Percentiles rank a stretch among this genome's conserved stretches.
Evolutionary conservation across 768 basidiomycete species (phyloP).

Genomic region (Megacollybia marginata): DNA sequence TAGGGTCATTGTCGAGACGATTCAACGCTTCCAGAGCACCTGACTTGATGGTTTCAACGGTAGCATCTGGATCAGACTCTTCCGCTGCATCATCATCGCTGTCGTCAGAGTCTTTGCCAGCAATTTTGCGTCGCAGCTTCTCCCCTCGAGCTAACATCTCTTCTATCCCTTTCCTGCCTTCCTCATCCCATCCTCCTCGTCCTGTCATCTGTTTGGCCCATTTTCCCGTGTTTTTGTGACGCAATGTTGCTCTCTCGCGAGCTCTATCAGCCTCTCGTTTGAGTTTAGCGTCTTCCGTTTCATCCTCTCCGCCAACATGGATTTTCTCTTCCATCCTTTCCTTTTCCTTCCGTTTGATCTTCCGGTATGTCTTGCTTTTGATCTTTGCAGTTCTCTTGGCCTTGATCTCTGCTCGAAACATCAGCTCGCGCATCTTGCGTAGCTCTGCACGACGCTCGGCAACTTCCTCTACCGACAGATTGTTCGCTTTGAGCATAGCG

Average conservation of each 20-base stretch:
- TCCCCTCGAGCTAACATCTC: slow-evolving; percentile 86
- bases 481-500: slow-evolving; percentile 63
- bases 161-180: slow-evolving; percentile 56
- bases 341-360: slow-evolving; percentile 72
- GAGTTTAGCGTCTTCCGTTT: slow-evolving; percentile 45
- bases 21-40: slow-evolving; percentile 75
- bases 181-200: slow-evolving; percentile 47
- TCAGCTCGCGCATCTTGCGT: slow-evolving; percentile 83
- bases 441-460: slow-evolving; percentile 74
- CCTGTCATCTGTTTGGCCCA: slow-evolving; percentile 76
- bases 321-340: slow-evolving; percentile 49
- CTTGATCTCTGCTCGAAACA: slow-evolving; percentile 89
- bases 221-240: slow-evolving; percentile 83
- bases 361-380: slow-evolving; percentile 90
- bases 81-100: slow-evolving; percentile 40
- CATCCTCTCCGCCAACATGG: slow-evolving; percentile 40
- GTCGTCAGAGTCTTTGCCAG: slow-evolving; percentile 51
- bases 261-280: slow-evolving; percentile 77
- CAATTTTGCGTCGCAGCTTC: slow-evolving; percentile 68
- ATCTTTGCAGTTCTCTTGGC: slow-evolving; percentile 89
- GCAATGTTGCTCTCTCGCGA: slow-evolving; percentile 80
- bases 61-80: slow-evolving; percentile 37
- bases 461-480: slow-evolving; percentile 82
- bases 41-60: slow-evolving; percentile 49
- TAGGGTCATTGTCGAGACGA: slow-evolving; percentile 30